Base-by-base conservation (phyloP, 352 stramenopile species). In the Pythium coloratum region DNA sequence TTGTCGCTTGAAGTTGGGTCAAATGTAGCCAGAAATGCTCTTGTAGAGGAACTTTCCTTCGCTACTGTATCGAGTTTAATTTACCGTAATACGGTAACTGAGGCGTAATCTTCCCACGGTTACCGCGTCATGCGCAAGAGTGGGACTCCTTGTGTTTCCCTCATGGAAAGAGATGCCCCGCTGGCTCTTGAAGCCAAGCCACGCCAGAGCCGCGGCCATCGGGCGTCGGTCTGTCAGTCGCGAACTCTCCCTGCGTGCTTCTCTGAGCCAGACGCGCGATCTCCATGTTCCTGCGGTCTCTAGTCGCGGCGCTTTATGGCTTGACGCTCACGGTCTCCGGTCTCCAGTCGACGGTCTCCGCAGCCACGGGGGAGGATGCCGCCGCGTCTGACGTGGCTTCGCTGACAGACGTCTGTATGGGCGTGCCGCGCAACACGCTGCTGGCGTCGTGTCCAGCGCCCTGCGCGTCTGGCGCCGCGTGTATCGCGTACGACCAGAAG, bases 121-220 rank as follows among this genome's bases (percentile, higher is more conserved):
- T 18, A 49, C 42, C 42, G 9, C 18, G 42, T 49, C 42, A 49
- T 20, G 42, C 42, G 42, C 1, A 18, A 49, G 14, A 49, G 42
- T 49, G 42, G 42, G 42, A 49, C 42, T 18, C 16, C 8, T 18
- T 2, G 12, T 18, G 12, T 49, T 49, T 49, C 42, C 42, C 42
- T 26, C 42, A 20, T 49, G 42, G 42, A 49, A 24, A 20, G 42
- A 49, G 18, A 49, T 40, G 13, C 42, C 42, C 13, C 18, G 8
- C 42, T 49, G 42, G 42, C 42, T 49, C 42, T 49, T 49, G 42
- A 49, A 49, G 42, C 42, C 14, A 49, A 49, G 36, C 36, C 36
- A 44, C 36, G 14, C 36, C 9, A 30, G 28, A 40, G 34, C 34
- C 34, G 34, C 34, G 34, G 34, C 34, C 34, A 3, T 9, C 12